Conservation (phyloP, 306 rosid genomes). For the Cicer judaicum region DNA sequence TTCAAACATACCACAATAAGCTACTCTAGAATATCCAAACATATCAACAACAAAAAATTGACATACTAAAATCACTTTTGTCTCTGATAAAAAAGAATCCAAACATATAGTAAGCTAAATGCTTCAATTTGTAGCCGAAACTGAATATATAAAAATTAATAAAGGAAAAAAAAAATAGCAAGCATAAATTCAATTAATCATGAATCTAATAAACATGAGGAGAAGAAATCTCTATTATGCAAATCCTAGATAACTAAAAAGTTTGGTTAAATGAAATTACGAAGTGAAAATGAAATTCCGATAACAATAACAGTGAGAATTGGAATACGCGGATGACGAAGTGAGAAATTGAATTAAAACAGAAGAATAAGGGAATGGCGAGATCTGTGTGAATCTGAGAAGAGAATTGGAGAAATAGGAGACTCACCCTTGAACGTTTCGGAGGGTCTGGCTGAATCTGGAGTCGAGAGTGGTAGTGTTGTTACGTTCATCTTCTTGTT, state of each 20-base stretch:
- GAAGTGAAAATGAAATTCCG: neutral
- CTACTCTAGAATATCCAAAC: neutral
- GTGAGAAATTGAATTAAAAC: neutral
- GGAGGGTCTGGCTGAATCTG: conserved; percentile 89
- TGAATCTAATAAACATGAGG: neutral
- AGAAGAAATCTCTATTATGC: too few species aligned
- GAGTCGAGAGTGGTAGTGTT: conserved; percentile 54
- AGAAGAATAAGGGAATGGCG: neutral
- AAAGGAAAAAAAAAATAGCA: neutral
- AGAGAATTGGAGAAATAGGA: conserved; percentile 35
- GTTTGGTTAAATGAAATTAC: too few species aligned
- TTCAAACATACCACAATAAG: too few species aligned
- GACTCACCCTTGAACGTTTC: conserved; percentile 84
- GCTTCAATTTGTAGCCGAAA: neutral
- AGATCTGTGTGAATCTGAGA: conserved; percentile 11
- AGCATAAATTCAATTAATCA: neutral
- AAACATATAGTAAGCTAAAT: neutral
- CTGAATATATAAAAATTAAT: neutral
- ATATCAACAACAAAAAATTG: neutral
- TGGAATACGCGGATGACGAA: neutral
- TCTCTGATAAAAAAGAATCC: neutral
- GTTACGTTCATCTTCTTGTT: conserved; percentile 14
- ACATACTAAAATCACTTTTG: neutral
- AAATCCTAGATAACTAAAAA: too few species aligned
- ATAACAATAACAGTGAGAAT: conserved; percentile 16